Conservation (phyloP, 352 stramenopile genomes). For the Phytophthora multivora region DNA sequence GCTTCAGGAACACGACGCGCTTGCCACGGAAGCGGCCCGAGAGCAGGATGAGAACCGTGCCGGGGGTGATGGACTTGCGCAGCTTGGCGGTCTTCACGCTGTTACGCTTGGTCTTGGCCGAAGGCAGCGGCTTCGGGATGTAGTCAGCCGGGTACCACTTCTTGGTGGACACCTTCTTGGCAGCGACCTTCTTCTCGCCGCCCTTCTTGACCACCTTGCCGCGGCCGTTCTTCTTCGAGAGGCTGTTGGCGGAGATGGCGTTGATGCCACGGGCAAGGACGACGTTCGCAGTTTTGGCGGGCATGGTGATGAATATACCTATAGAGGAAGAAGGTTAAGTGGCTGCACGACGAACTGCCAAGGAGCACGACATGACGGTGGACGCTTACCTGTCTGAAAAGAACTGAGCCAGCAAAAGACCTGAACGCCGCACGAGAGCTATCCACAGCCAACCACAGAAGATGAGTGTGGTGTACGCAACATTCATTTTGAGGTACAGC, state of each 20-base stretch:
- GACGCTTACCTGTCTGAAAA: slow-evolving; percentile 69
- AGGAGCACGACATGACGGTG: neutral
- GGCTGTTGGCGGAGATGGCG: slow-evolving; percentile 72
- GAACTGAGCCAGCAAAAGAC: slow-evolving; percentile 29
- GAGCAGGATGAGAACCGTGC: slow-evolving; percentile 98
- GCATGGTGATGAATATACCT: slow-evolving; percentile 69
- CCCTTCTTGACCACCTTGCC: slow-evolving; percentile 67
- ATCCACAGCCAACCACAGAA: slow-evolving; percentile 32
- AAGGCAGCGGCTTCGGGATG: slow-evolving; percentile 65
- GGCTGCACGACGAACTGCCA: too few relatives aligned
- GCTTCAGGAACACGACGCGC: slow-evolving; percentile 98
- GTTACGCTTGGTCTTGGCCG: slow-evolving; percentile 74
- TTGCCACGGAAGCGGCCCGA: slow-evolving; percentile 97
- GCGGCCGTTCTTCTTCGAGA: slow-evolving; percentile 66
- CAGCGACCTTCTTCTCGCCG: slow-evolving; percentile 64
- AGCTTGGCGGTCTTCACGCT: slow-evolving; percentile 93
- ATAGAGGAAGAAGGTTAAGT: neutral
- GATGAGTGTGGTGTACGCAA: slow-evolving; percentile 11
- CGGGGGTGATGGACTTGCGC: slow-evolving; percentile 95
- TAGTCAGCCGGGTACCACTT: slow-evolving; percentile 83
- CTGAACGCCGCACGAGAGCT: neutral
- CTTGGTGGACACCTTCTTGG: slow-evolving; percentile 54
- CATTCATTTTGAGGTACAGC: neutral
- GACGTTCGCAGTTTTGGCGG: slow-evolving; percentile 65
- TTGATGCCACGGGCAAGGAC: slow-evolving; percentile 81